Evolutionary conservation across 225 moss, liverwort and hornwort genomes (phyloP), one percentile per base, ranked within the genome.

Genomic region (Marchantia paleacea): DNA sequence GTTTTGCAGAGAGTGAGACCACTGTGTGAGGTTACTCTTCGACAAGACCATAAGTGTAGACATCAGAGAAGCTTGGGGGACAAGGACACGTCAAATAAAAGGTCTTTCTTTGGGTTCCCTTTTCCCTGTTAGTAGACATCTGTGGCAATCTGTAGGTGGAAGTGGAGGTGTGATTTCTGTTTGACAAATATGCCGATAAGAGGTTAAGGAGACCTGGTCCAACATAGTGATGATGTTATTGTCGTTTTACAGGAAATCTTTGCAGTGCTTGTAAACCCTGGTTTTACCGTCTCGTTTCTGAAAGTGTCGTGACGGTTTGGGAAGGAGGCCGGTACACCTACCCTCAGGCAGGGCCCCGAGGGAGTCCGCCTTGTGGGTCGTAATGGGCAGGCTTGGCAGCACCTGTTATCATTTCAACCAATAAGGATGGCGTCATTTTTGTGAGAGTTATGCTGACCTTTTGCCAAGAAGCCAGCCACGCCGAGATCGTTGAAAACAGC

Each of bases 161-260:
- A n/a, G 0, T 51, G 0, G 10, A 6, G 12, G 12, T 19, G 2
- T 51, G 12, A 22, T n/a, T 11, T n/a, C n/a, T 51, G 51, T 10
- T 22, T 0, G 48, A 11, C 20, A n/a, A 18, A 50, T 22, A 39
- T 24, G 72, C 12, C 19, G 51, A 24, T 12, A n/a, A 12, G 11
- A 51, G 52, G n/a, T 72, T 49, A 11, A 49, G 22, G n/a, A 51
- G 10, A 72, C 49, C 0, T 12, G n/a, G 10, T 0, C 24, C 51
- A 39, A 39, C 39, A 39, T 39, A 39, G 39, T 39, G 39, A 39
- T 39, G 39, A 39, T 19, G 7, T 51, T 50, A 20, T 51, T 50
- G 72, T 72, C 24, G 72, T 39, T 39, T 57, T 83, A 74, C 85
- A 85, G 85, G 85, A 62, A 55, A 31, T 72, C 49, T 20, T 52